Percentiles rank a stretch among this genome's conserved stretches.
Conservation (phyloP, 2,329 filamentous ascomycete genomes). For the Trichoderma sp. region DNA sequence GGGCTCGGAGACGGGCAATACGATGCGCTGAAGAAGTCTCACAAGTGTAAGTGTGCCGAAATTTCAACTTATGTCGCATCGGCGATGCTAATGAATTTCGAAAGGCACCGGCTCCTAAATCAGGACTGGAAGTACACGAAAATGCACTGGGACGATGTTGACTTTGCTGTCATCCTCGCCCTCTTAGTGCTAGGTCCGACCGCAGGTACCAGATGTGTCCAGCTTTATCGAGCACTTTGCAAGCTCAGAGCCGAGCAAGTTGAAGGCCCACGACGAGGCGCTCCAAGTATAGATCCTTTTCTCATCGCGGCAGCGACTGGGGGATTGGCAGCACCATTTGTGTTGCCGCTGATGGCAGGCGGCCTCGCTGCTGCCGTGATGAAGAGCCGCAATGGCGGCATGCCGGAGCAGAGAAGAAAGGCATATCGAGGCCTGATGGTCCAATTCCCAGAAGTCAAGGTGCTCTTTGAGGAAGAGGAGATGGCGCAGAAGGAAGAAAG, state of each 20-base stretch:
- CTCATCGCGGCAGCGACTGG: neutral
- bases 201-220: neutral
- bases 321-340: constrained; percentile 1
- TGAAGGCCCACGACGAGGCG: neutral
- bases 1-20: constrained; percentile 6
- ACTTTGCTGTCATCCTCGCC: constrained; percentile 10
- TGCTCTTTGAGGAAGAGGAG: constrained; percentile 3
- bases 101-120: neutral
- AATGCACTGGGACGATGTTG: constrained; percentile 15
- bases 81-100: neutral
- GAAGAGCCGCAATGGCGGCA: neutral
- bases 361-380: neutral
- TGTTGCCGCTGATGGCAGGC: neutral
- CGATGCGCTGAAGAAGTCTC: constrained; percentile 2
- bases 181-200: neutral
- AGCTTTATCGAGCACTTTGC: neutral
- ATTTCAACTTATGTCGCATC: neutral
- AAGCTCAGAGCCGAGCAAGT: neutral
- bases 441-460: neutral
- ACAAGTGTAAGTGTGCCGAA: neutral
- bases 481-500: neutral
- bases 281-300: neutral
- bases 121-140: constrained; percentile 2
- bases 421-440: neutral
- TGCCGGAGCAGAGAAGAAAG: constrained; percentile 2